phyloP scores from a whole-genome alignment of 2,329 filamentous ascomycete genomes.

The Curvularia spicifera region DNA sequence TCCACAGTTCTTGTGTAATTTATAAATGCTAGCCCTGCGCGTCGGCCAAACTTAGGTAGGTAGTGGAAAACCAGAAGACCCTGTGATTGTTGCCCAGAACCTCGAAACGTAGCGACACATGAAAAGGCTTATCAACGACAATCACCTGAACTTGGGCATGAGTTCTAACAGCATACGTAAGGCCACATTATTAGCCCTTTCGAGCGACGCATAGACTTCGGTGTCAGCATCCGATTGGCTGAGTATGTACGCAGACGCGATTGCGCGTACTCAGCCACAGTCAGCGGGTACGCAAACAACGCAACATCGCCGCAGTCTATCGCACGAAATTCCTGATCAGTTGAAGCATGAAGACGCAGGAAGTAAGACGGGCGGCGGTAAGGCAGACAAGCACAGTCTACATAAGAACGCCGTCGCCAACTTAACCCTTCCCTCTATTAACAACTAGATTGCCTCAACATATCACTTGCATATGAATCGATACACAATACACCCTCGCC shows the following conservation, averaged over 20 bases:
- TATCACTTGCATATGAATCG: neutral
- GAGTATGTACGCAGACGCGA: constrained; percentile 6
- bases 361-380: neutral
- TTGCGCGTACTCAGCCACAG: constrained; percentile 10
- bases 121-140: neutral
- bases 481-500: neutral
- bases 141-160: neutral
- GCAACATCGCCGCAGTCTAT: constrained; percentile 1
- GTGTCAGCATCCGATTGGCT: constrained; percentile 9
- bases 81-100: neutral
- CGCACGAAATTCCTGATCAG: neutral
- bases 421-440: neutral
- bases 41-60: neutral
- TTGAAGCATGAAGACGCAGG: neutral
- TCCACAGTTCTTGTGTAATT: neutral
- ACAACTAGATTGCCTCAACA: neutral
- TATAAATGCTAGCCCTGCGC: neutral
- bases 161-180: neutral
- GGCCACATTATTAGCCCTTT: neutral
- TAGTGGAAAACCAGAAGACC: too few species aligned
- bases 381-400: neutral
- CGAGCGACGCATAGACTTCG: neutral
- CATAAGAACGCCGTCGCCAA: neutral
- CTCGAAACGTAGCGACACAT: neutral
- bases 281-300: constrained; percentile 5